Percentiles rank a stretch among this genome's conserved stretches.
phyloP scores from a whole-genome alignment of 192 early-diverging fungal genomes.

The Podila horticola region DNA sequence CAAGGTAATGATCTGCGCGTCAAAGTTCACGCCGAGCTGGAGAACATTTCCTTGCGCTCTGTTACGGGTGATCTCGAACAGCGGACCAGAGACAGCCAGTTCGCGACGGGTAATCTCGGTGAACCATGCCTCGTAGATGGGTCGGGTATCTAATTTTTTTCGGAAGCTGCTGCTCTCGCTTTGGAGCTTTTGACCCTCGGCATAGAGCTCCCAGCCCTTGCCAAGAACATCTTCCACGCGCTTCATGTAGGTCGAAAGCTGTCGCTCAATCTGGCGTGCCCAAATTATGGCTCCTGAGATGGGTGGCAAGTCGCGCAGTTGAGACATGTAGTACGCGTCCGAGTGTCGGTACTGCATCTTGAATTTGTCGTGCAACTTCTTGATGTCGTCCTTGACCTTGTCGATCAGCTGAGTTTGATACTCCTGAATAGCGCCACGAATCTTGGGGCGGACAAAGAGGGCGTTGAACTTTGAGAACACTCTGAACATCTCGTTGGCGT shows the following conservation, averaged over 20 bases:
- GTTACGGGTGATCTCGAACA: conserved; percentile 89
- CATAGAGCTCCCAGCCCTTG: conserved; percentile 96
- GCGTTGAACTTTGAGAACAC: conserved; percentile 99
- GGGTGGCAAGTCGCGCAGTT: conserved; percentile 92
- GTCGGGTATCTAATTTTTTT: conserved; percentile 93
- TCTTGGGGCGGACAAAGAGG: conserved; percentile 98
- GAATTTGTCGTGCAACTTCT: conserved; percentile 95
- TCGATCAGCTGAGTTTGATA: conserved; percentile 99
- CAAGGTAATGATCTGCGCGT: conserved; percentile 91
- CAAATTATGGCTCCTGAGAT: conserved; percentile 96
- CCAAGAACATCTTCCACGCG: conserved; percentile 98
- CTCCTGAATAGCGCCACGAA: conserved; percentile 99
- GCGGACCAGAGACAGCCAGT: conserved; percentile 84
- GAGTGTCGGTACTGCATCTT: conserved; percentile 91
- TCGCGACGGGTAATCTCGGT: conserved; percentile 84
- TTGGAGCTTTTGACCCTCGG: conserved; percentile 95
- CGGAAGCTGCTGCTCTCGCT: conserved; percentile 89
- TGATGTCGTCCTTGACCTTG: conserved; percentile 98
- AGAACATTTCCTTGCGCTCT: conserved; percentile 77
- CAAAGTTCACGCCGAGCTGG: conserved; percentile 93
- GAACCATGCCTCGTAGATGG: conserved; percentile 94
- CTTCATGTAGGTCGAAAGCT: conserved; percentile 95
- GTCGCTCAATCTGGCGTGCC: conserved; percentile 97
- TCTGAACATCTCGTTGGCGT: conserved; percentile 99
- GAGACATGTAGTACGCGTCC: conserved; percentile 88